Conservation (phyloP, 1,284 basidiomycete species). For the Austropuccinia psidii region DNA sequence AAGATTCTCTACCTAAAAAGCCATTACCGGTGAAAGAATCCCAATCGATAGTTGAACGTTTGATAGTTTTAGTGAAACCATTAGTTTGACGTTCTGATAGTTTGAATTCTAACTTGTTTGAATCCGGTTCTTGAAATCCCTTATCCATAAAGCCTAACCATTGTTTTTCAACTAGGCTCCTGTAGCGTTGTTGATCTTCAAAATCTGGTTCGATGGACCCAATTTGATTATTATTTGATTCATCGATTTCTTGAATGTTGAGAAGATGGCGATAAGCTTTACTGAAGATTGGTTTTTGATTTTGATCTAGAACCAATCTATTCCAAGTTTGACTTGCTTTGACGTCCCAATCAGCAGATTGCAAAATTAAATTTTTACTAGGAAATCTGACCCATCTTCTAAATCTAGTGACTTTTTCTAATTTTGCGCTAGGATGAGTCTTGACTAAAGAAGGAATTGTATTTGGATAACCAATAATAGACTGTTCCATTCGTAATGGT, state of each 20-base stretch:
- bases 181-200: slow-evolving; percentile 41
- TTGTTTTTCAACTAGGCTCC: slow-evolving; percentile 43
- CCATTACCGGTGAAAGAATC: slow-evolving; percentile 42
- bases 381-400: neutral
- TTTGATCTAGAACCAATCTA: slow-evolving; percentile 36
- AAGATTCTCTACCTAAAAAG: slow-evolving; percentile 43
- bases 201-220: slow-evolving; percentile 40
- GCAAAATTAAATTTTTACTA: slow-evolving; percentile 17
- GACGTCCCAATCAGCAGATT: slow-evolving; percentile 41
- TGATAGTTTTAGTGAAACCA: slow-evolving; percentile 29
- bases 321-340: slow-evolving; percentile 41
- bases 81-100: slow-evolving; percentile 41
- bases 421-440: slow-evolving; percentile 37
- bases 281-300: slow-evolving; percentile 39
- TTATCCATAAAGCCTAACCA: slow-evolving; percentile 43
- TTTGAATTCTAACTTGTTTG: slow-evolving; percentile 44
- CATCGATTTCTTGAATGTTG: slow-evolving; percentile 47
- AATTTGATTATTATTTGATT: slow-evolving; percentile 30
- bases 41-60: slow-evolving; percentile 44
- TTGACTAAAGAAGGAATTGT: slow-evolving; percentile 38
- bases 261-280: slow-evolving; percentile 51
- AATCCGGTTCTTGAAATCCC: slow-evolving; percentile 42
- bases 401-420: slow-evolving; percentile 26
- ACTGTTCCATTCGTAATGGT: slow-evolving; percentile 40
- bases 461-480: slow-evolving; percentile 41